These are phyloP conservation scores for Blumeria hordei DNA, from an alignment of 2,329 filamentous ascomycete species.

Conservation along the genomic window DNA sequence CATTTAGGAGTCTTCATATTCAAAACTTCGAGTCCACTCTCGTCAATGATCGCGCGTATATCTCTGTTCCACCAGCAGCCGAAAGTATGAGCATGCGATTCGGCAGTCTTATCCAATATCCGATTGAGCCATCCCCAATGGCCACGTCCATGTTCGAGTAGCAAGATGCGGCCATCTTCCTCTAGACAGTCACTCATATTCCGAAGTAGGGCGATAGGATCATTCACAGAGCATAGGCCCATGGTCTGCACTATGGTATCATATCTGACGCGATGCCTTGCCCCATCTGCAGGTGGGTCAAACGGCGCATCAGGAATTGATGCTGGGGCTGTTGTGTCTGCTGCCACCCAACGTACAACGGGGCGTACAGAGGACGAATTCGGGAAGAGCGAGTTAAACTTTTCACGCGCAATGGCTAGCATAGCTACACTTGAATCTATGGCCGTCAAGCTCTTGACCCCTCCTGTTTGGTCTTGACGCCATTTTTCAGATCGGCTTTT, in stretches of 20 bases:
- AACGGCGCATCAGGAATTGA: slow-evolving; percentile 10
- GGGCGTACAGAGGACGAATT: slow-evolving; percentile 11
- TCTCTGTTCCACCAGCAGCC: slow-evolving; percentile 49
- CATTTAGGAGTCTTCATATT: slow-evolving; percentile 23
- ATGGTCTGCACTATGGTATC: slow-evolving; percentile 41
- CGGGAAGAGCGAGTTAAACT: slow-evolving; percentile 22
- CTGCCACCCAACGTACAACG: slow-evolving; percentile 18
- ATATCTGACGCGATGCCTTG: slow-evolving; percentile 18
- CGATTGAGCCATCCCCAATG: slow-evolving; percentile 29
- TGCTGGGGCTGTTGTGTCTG: slow-evolving; percentile 10
- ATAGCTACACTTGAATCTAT: slow-evolving; percentile 36
- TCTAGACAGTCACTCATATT: slow-evolving; percentile 27
- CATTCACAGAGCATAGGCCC: slow-evolving; percentile 35
- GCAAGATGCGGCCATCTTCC: slow-evolving; percentile 31
- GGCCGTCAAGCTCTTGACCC: slow-evolving; percentile 32
- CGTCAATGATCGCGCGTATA: slow-evolving; percentile 27
- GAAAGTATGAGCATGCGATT: slow-evolving; percentile 30
- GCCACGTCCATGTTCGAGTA: slow-evolving; percentile 38
- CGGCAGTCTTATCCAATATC: slow-evolving; percentile 29
- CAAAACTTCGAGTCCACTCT: slow-evolving; percentile 33
- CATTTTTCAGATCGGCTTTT: slow-evolving; percentile 7
- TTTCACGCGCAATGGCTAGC: slow-evolving; percentile 30
- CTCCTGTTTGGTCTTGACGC: slow-evolving; percentile 11
- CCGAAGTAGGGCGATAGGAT: slow-evolving; percentile 27
- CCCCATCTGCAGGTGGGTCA: slow-evolving; percentile 9